Evolutionary conservation across 2,329 filamentous ascomycete species (phyloP).

Genomic region (Penicillium sp.): DNA sequence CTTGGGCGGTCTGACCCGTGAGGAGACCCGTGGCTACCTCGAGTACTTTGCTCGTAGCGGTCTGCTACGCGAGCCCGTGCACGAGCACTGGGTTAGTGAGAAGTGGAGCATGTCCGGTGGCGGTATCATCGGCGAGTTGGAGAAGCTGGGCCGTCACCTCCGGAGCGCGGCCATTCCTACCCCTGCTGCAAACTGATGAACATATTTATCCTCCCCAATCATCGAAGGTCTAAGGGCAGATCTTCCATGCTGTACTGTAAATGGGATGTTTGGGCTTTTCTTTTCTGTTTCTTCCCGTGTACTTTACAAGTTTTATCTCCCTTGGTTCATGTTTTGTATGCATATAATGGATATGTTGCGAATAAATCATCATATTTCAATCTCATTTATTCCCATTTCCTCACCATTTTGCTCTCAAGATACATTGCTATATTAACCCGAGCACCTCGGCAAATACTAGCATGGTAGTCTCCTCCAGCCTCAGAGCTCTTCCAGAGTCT

Average conservation of each 20-base stretch:
- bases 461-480: no score
- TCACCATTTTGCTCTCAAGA: no score
- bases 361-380: slow-evolving; percentile 1
- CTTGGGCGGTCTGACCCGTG: slow-evolving; percentile 70
- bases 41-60: slow-evolving; percentile 94
- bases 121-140: slow-evolving; percentile 84
- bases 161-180: slow-evolving; percentile 15
- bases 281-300: slow-evolving; percentile 31
- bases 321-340: slow-evolving; percentile 34
- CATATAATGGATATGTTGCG: slow-evolving; percentile 37
- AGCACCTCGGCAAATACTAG: no score
- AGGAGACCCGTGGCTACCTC: slow-evolving; percentile 78
- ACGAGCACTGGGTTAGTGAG: slow-evolving; percentile 73
- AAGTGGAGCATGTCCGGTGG: slow-evolving; percentile 83
- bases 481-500: slow-evolving; percentile 12
- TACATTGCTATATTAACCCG: no score
- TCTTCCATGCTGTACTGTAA: slow-evolving; percentile 26
- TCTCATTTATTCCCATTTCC: background rate
- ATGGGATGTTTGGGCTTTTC: slow-evolving; percentile 27
- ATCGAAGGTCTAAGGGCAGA: slow-evolving; percentile 6
- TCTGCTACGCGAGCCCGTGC: slow-evolving; percentile 70
- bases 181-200: slow-evolving; percentile 16
- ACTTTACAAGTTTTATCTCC: slow-evolving; percentile 35
- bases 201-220: slow-evolving; percentile 17
- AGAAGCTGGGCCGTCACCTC: slow-evolving; percentile 59